Evolutionary conservation across 306 rosid genomes (phyloP).

Genomic region (Cyamopsis tetragonoloba): DNA sequence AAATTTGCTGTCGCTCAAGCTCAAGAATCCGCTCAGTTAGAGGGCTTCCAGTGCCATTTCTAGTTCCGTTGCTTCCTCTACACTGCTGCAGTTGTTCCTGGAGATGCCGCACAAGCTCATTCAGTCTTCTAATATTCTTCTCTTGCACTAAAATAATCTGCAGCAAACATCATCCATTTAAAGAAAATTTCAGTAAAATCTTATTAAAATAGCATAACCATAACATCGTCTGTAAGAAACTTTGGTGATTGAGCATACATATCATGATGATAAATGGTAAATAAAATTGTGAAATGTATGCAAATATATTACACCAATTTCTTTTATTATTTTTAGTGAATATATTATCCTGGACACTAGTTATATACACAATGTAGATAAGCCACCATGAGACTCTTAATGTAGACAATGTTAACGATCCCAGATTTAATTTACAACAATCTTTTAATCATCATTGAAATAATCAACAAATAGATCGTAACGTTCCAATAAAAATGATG

Average conservation of each 20-base stretch:
- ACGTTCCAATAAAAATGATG: neutral
- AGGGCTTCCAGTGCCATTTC: conserved; percentile 43
- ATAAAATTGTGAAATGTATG: neutral
- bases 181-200: conserved; percentile 7
- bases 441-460: neutral
- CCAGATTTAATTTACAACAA: neutral
- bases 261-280: neutral
- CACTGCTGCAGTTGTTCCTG: conserved; percentile 62
- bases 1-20: conserved; percentile 54
- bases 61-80: conserved; percentile 43
- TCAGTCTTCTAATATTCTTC: conserved; percentile 63
- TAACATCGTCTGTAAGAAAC: neutral
- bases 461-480: neutral
- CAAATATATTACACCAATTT: neutral
- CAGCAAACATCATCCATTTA: conserved; percentile 18
- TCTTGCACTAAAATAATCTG: conserved; percentile 76
- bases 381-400: neutral
- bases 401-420: neutral
- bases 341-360: no score
- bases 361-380: neutral
- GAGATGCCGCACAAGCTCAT: conserved; percentile 68
- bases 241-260: neutral
- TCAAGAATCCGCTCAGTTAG: conserved; percentile 45
- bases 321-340: no score
- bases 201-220: neutral